Evolutionary conservation across 2,329 filamentous ascomycete species (phyloP).

Genomic region (Epichloe glyceriae): DNA sequence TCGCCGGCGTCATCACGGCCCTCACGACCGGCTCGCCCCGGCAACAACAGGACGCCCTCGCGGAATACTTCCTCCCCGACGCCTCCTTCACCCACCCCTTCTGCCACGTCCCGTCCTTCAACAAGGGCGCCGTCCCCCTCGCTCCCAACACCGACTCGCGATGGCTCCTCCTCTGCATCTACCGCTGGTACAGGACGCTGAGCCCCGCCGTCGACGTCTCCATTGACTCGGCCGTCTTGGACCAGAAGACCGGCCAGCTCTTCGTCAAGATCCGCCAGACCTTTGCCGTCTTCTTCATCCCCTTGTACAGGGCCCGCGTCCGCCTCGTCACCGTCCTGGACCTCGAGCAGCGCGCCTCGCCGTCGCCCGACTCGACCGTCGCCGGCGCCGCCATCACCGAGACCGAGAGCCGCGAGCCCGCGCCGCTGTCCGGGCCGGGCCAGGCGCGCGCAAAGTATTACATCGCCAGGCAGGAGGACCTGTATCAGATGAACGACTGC

Average conservation of each 20-base stretch:
- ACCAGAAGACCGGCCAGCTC: constrained; percentile 50
- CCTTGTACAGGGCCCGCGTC: constrained; percentile 58
- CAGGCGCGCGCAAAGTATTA: constrained; percentile 40
- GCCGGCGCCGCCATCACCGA: constrained; percentile 7
- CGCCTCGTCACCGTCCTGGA: constrained; percentile 55
- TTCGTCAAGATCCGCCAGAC: constrained; percentile 63
- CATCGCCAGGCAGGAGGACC: constrained; percentile 64
- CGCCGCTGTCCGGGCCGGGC: constrained; percentile 8
- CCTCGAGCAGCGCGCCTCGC: constrained; percentile 33
- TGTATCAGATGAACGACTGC: constrained; percentile 67
- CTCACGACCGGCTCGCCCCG: constrained; percentile 55
- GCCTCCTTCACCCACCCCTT: constrained; percentile 70
- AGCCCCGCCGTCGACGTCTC: constrained; percentile 58
- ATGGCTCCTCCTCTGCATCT: constrained; percentile 54
- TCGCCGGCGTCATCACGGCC: constrained; percentile 50
- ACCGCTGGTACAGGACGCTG: constrained; percentile 74
- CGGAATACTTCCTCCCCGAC: constrained; percentile 59
- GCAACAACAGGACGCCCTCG: constrained; percentile 51
- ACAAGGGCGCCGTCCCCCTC: constrained; percentile 26
- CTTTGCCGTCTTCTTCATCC: constrained; percentile 66
- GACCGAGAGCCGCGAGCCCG: constrained; percentile 7
- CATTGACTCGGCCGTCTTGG: constrained; percentile 54
- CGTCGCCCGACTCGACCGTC: too few relatives aligned
- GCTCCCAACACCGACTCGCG: constrained; percentile 44
- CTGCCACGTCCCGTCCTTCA: constrained; percentile 51